phyloP scores from a whole-genome alignment of 257 asterid genomes.

The Jacaranda copaia region DNA sequence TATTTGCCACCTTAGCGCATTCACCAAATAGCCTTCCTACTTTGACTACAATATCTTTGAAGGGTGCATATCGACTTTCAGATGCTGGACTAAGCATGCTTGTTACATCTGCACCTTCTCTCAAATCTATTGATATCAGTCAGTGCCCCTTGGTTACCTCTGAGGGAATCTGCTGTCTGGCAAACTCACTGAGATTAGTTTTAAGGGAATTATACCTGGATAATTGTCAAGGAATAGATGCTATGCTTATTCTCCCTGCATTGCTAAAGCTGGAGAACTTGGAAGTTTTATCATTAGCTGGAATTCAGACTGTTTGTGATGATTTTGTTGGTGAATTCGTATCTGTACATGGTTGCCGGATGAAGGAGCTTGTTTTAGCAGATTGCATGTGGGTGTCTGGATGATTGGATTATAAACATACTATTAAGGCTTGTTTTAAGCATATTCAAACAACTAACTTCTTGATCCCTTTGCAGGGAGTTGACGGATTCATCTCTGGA shows the following conservation, averaged over 20 bases:
- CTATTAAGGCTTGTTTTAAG: constrained; percentile 10
- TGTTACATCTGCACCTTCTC: constrained; percentile 77
- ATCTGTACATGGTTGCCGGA: constrained; percentile 60
- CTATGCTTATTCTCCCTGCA: constrained; percentile 76
- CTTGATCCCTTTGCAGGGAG: constrained; percentile 56
- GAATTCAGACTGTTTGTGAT: constrained; percentile 70
- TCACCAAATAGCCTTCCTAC: constrained; percentile 67
- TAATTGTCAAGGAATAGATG: constrained; percentile 70
- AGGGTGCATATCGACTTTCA: constrained; percentile 94
- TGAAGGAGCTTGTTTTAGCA: constrained; percentile 83
- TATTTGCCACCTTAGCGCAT: constrained; percentile 61
- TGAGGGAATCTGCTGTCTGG: constrained; percentile 67
- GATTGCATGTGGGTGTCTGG: constrained; percentile 73
- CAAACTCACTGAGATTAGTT: constrained; percentile 63
- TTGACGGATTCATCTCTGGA: constrained; percentile 73
- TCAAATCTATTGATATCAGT: constrained; percentile 81
- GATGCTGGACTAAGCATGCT: constrained; percentile 75
- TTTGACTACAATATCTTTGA: constrained; percentile 70
- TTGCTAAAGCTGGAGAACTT: constrained; percentile 67
- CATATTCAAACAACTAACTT: constrained; percentile 3
- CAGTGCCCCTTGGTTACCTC: constrained; percentile 86
- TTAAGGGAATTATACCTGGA: constrained; percentile 81
- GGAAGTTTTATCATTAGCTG: constrained; percentile 88
- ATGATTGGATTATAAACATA: constrained; percentile 11
- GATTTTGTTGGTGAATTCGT: constrained; percentile 60